Evolutionary conservation across 192 early-diverging fungal species (phyloP).

Genomic region (Allomyces javanicus): DNA sequence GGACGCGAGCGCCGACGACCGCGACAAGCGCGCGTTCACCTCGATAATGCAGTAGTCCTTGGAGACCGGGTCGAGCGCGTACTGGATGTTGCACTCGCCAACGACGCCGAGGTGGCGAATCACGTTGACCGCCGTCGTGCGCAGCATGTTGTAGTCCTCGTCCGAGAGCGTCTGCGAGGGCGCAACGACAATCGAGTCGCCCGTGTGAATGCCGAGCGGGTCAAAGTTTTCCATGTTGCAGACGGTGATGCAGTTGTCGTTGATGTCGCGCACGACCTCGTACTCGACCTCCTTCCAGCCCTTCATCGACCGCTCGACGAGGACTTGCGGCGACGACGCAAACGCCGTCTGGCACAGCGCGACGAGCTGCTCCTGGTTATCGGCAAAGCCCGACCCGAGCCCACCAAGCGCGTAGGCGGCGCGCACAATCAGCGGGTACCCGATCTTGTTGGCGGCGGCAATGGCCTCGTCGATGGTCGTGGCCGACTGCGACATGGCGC

Average conservation of each 20-base stretch:
- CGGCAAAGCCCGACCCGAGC: slow-evolving; percentile 90
- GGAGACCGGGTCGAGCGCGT: slow-evolving; percentile 81
- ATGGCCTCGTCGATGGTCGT: slow-evolving; percentile 67
- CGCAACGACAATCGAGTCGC: slow-evolving; percentile 95
- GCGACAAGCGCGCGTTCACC: slow-evolving; percentile 89
- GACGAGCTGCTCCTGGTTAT: slow-evolving; percentile 61
- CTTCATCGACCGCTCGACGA: slow-evolving; percentile 94
- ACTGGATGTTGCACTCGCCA: slow-evolving; percentile 99
- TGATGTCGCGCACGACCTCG: slow-evolving; percentile 87
- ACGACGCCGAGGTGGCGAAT: slow-evolving; percentile 93
- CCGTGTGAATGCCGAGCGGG: slow-evolving; percentile 97
- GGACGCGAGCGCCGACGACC: slow-evolving; percentile 81
- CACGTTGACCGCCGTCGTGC: slow-evolving; percentile 86
- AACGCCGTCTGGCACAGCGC: slow-evolving; percentile 73
- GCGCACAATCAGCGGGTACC: slow-evolving; percentile 90
- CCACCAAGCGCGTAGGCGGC: slow-evolving; percentile 93
- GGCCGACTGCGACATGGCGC: slow-evolving; percentile 71
- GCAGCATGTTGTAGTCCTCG: slow-evolving; percentile 97
- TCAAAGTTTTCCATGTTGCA: slow-evolving; percentile 63
- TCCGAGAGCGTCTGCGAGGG: slow-evolving; percentile 92
- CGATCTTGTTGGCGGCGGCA: slow-evolving; percentile 63
- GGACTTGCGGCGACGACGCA: slow-evolving; percentile 76
- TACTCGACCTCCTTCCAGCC: slow-evolving; percentile 99
- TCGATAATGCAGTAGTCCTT: slow-evolving; percentile 97
- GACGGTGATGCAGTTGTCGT: slow-evolving; percentile 86